phyloP scores from a whole-genome alignment of 2,329 filamentous ascomycete species.

The Ceratocystis eucalypticola region DNA sequence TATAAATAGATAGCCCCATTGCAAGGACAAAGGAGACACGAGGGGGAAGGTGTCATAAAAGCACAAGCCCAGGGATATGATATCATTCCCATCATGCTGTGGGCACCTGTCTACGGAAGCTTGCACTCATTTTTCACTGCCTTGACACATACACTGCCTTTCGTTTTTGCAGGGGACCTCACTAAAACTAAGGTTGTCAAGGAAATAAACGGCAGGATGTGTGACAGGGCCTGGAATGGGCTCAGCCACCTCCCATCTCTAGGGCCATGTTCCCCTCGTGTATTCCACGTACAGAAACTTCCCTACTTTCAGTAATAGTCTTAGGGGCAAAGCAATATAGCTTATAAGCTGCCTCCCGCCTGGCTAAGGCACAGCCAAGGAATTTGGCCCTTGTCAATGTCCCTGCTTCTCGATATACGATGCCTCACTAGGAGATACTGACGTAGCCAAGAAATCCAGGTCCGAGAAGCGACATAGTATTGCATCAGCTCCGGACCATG shows the following conservation, averaged over 20 bases:
- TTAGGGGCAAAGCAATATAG: not conserved
- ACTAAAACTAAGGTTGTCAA: not conserved
- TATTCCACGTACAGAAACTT: not conserved
- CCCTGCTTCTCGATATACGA: too few relatives aligned
- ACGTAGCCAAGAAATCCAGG: too few relatives aligned
- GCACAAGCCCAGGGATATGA: conserved; percentile 3
- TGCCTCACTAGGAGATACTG: too few relatives aligned
- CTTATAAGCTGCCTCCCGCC: too few relatives aligned
- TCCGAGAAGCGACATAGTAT: too few relatives aligned
- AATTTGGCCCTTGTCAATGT: too few relatives aligned
- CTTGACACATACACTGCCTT: not conserved
- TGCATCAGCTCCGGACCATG: not conserved
- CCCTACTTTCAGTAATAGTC: not conserved
- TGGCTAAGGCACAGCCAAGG: too few relatives aligned
- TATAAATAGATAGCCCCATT: conserved; percentile 1
- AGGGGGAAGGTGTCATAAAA: not conserved
- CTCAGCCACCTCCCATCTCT: not conserved
- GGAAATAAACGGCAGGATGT: not conserved
- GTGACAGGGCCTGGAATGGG: not conserved
- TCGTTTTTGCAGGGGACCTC: not conserved
- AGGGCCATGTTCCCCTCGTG: not conserved
- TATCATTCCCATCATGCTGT: not conserved
- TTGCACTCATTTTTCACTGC: not conserved
- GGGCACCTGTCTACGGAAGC: not conserved
- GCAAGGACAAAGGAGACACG: not conserved